Percentiles rank a stretch among this genome's conserved stretches.
Evolutionary conservation across 2,329 filamentous ascomycete species (phyloP).

Genomic region (Cladophialophora immunda): DNA sequence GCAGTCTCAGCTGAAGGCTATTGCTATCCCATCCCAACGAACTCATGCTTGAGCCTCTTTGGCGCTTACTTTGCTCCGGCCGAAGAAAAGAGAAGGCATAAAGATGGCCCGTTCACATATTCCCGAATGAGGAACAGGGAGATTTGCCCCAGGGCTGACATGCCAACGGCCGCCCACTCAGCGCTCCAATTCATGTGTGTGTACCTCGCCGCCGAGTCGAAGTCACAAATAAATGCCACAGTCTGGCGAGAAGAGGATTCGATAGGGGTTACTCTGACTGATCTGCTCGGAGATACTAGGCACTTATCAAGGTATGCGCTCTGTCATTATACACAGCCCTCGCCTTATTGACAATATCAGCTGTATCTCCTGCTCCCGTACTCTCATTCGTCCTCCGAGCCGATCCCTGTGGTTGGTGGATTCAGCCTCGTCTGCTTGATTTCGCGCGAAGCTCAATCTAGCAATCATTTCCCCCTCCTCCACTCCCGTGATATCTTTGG

Average conservation of each 20-base stretch:
- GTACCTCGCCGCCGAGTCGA: background rate
- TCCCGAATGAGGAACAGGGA: background rate
- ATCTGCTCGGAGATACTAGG: no score
- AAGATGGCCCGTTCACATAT: background rate
- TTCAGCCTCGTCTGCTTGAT: slow-evolving; percentile 13
- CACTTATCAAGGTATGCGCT: no score
- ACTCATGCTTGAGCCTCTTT: background rate
- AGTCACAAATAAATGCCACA: no score
- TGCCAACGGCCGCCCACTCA: background rate
- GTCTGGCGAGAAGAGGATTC: no score
- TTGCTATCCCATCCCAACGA: background rate
- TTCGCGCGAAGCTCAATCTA: slow-evolving; percentile 32
- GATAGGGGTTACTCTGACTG: no score
- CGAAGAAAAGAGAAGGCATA: background rate
- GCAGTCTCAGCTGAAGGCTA: background rate
- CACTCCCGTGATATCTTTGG: background rate
- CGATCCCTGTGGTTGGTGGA: slow-evolving; percentile 1
- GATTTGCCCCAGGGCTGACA: background rate
- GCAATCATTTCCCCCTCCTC: slow-evolving; percentile 31
- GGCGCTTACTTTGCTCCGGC: background rate
- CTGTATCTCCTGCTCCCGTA: no score
- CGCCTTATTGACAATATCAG: no score
- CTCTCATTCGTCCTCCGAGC: background rate
- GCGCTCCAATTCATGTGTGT: background rate
- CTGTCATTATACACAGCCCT: no score